Percentiles rank a stretch among this genome's conserved stretches.
Conservation (phyloP, 306 rosid genomes). For the Cucumis sativus region DNA sequence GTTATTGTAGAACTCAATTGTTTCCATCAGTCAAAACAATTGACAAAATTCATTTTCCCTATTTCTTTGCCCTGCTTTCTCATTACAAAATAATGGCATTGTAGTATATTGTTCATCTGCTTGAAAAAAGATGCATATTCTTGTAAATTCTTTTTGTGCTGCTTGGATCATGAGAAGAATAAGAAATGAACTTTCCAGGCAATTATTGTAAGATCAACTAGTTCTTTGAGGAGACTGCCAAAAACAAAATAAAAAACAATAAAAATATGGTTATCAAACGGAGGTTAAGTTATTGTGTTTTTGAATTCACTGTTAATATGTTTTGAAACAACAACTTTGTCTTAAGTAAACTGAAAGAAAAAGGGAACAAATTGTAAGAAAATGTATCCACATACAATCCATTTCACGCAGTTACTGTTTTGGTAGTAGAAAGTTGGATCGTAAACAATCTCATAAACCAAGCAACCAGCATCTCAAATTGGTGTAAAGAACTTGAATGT, state of each 20-base stretch:
- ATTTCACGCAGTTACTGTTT: not conserved
- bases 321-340: not conserved
- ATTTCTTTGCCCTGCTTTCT: not conserved
- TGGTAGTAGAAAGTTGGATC: not conserved
- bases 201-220: not conserved
- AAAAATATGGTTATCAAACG: too few species aligned
- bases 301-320: not conserved
- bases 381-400: not conserved
- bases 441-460: not conserved
- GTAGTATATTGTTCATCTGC: not conserved
- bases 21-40: not conserved
- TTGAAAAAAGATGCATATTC: not conserved
- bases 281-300: not conserved
- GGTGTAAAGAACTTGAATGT: not conserved
- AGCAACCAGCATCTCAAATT: not conserved
- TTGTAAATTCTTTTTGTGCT: not conserved
- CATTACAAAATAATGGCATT: not conserved
- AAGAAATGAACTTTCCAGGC: not conserved
- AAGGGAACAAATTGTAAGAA: not conserved
- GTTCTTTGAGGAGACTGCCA: not conserved
- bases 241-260: not conserved
- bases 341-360: not conserved
- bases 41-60: not conserved
- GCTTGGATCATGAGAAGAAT: not conserved
- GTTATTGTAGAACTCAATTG: slow-evolving; percentile 1